Evolutionary conservation across 75 land plant genomes (phyloP), one percentile per base, ranked within the genome.

Genomic region (Pinus albicaulis): DNA sequence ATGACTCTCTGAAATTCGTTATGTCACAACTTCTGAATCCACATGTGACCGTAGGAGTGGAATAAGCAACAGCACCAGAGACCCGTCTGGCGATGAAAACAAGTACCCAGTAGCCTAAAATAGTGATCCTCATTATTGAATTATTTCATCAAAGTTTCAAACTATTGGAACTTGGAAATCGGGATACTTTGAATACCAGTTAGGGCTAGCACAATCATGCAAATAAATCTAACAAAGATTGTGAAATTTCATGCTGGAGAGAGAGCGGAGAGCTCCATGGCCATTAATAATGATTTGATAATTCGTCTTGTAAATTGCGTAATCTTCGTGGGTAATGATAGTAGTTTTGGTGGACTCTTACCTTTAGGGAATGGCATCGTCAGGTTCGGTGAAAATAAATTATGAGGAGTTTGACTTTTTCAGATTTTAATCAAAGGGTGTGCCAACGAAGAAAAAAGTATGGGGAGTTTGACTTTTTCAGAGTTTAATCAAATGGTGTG

Each of bases 1-100:
- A 82, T 23, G 58, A 53, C 31, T 85, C 86, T 23, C 78, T 41
- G 22, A 56, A 62, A 28, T 82, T 82, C 4, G 57, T 58, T 8
- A 82, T 22, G 7, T 59, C 63, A 60, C 86, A 82, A 57, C 74
- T 24, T 17, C 20, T 28, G 3, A 22, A 68, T 2, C 48, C 48
- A 44, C 71, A 68, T 7, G 71, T 36, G 71, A 68, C 71, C 12
- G 71, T 68, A 17, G 71, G 52, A n/a, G 71, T 52, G 2, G 71
- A 19, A 38, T 52, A 68, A 10, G 71, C 48, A 2, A 8, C 5
- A 44, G 23, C 71, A 23, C 5, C 36, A 20, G 48, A 38, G 34
- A 68, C 7, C 0, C 8, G 71, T n/a, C 48, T 22, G 3, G 71
- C 20, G 20, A 68, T 68, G 1, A 68, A 3, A 38, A 68, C 22